Evolutionary conservation across 768 basidiomycete species (phyloP).

Genomic region (Phanerodontia chrysosporium): DNA sequence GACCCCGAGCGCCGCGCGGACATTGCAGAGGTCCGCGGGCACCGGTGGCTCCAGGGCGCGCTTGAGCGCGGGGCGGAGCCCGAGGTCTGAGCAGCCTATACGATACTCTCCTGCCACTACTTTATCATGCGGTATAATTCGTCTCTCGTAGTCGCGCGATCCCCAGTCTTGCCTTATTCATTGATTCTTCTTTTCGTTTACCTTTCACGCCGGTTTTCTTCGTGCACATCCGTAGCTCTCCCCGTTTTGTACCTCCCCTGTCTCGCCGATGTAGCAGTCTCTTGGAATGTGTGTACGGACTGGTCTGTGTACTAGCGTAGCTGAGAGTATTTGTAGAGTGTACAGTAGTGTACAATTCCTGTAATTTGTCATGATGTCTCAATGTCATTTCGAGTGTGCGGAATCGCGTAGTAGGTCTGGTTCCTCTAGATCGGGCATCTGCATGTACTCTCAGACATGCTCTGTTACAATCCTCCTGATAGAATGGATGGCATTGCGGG

Average conservation of each 20-base stretch:
- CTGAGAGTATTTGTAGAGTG: background rate
- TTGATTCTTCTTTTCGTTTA: background rate
- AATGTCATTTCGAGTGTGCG: no score
- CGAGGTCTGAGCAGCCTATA: background rate
- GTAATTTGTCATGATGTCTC: no score
- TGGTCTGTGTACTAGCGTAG: background rate
- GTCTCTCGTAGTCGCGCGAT: background rate
- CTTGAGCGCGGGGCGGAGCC: conserved; percentile 17
- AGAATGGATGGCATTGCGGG: no score
- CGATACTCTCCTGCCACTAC: background rate
- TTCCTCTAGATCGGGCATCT: no score
- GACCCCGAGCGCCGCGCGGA: conserved; percentile 78
- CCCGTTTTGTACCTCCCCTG: background rate
- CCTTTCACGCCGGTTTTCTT: background rate
- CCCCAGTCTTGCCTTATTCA: no score
- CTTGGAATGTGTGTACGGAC: background rate
- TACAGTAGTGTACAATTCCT: no score
- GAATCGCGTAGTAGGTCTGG: no score
- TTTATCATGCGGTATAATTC: conserved; percentile 5
- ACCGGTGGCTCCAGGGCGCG: conserved; percentile 68
- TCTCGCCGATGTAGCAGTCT: background rate
- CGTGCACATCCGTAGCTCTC: background rate
- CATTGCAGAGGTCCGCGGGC: conserved; percentile 75
- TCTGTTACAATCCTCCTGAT: no score
- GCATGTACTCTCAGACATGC: no score